A percentile compares a stretch with the other conserved stretches of the same genome.
Conservation (phyloP, 2,329 filamentous ascomycete genomes). For the Cytospora leucostoma region DNA sequence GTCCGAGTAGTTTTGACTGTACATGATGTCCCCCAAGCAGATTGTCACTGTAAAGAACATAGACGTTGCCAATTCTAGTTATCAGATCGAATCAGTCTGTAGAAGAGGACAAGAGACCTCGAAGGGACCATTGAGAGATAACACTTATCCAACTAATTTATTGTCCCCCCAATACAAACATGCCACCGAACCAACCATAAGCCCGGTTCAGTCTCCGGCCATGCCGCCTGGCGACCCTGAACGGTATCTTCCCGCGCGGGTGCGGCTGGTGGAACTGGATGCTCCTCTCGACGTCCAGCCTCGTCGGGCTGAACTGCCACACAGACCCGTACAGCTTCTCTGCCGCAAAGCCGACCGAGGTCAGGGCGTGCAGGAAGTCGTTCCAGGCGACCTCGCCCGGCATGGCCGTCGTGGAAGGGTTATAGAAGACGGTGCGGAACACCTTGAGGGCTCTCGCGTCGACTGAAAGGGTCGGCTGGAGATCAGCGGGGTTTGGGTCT, state of each 20-base stretch:
- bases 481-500: conserved; percentile 1
- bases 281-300: conserved; percentile 44
- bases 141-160: neutral
- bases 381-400: conserved; percentile 54
- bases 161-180: conserved; percentile 40
- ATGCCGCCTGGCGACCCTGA: conserved; percentile 45
- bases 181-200: conserved; percentile 52
- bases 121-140: no score
- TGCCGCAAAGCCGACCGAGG: conserved; percentile 48
- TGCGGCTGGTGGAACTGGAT: conserved; percentile 66
- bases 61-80: no score
- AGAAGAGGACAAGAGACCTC: no score
- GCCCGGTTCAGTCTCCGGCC: conserved; percentile 51
- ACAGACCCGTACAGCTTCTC: conserved; percentile 62
- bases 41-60: no score
- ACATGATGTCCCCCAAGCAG: no score
- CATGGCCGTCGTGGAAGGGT: conserved; percentile 34
- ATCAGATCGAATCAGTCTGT: no score
- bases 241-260: conserved; percentile 53
- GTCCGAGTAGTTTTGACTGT: no score
- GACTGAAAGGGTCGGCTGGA: conserved; percentile 30
- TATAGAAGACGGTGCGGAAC: conserved; percentile 46
- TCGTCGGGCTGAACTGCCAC: conserved; percentile 57
- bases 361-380: conserved; percentile 56
- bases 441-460: conserved; percentile 39